Percentiles rank a stretch among this genome's conserved stretches.
Conservation (phyloP, 106 monocot species). For the Dendrobium chrysotoxum region DNA sequence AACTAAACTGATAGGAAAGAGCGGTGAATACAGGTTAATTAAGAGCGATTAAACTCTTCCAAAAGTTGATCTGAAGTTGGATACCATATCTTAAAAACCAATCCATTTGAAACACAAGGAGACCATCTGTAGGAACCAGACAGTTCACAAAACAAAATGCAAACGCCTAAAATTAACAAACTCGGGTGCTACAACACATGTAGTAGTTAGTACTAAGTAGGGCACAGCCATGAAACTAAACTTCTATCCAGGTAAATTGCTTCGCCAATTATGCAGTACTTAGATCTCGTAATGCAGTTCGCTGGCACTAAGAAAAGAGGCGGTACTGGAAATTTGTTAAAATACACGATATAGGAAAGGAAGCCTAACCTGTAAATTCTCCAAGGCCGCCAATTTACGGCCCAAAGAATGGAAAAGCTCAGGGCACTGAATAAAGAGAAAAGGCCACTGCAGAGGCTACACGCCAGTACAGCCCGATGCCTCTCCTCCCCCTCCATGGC, state of each 20-base stretch:
- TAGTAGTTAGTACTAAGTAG: not conserved
- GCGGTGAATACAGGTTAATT: not conserved
- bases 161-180: not conserved
- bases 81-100: not conserved
- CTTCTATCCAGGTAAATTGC: not conserved
- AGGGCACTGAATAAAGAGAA: constrained; percentile 67
- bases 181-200: not conserved
- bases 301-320: not conserved
- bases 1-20: not conserved
- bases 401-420: constrained; percentile 74
- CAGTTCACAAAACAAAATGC: not conserved
- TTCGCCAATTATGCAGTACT: not conserved
- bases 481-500: constrained; percentile 66
- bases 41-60: not conserved
- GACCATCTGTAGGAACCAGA: not conserved
- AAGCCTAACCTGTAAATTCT: constrained; percentile 78
- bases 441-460: constrained; percentile 62
- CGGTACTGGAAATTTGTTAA: not conserved
- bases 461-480: constrained; percentile 49
- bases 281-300: not conserved
- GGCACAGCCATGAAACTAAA: not conserved
- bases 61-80: not conserved
- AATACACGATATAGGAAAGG: not conserved
- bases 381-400: constrained; percentile 98
- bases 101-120: not conserved